Conservation (phyloP, 2,329 filamentous ascomycete species). For the Fonsecaea erecta region DNA sequence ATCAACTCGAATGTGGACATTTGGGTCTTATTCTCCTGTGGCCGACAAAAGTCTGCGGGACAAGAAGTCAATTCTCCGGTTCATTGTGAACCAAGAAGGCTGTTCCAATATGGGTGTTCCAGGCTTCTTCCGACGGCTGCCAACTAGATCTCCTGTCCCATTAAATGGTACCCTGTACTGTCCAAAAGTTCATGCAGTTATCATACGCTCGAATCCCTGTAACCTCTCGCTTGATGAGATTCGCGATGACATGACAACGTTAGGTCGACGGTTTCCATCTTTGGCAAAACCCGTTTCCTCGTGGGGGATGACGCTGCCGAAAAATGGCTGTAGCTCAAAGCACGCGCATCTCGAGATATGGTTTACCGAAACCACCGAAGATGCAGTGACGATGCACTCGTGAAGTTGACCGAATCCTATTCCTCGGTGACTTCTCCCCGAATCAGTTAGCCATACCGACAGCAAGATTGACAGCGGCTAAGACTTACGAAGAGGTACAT, state of each 20-base stretch:
- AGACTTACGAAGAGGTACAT: background rate
- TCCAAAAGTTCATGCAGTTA: background rate
- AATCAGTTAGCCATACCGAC: background rate
- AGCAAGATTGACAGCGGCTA: background rate
- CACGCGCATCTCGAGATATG: background rate
- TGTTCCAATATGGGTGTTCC: background rate
- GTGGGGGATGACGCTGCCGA: background rate
- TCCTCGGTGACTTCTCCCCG: background rate
- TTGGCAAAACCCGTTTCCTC: background rate
- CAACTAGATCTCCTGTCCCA: background rate
- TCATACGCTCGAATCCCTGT: background rate
- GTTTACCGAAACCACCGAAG: background rate
- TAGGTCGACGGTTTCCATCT: background rate
- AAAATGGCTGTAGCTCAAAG: background rate
- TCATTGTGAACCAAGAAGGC: background rate
- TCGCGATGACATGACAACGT: background rate
- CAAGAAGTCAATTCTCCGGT: background rate
- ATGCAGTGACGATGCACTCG: background rate
- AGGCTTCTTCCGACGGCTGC: background rate
- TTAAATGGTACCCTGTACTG: background rate
- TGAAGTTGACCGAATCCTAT: background rate
- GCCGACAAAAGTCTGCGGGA: background rate
- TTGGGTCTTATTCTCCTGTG: background rate
- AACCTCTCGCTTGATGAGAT: background rate
- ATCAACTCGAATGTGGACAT: background rate